Percentiles rank a stretch among this genome's conserved stretches.
Evolutionary conservation across 345 rosid species (phyloP).

Genomic region (Syzygium oleosum): DNA sequence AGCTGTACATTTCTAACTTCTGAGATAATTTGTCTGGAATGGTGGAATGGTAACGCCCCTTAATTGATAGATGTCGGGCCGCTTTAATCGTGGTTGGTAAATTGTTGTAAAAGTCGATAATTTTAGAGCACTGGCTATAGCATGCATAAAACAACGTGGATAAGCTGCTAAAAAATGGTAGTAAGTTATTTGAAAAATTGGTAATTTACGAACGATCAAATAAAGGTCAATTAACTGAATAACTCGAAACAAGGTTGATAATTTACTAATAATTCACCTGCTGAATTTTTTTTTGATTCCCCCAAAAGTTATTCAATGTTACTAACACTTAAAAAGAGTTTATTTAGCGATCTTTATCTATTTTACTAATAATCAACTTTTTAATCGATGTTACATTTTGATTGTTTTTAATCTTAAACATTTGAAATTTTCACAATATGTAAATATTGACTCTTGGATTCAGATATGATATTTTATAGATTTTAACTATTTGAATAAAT

Average conservation of each 20-base stretch:
- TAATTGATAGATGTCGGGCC: neutral
- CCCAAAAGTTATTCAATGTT: neutral
- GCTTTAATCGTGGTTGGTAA: neutral
- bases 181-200: neutral
- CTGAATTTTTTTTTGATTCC: neutral
- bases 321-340: neutral
- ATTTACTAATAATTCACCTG: neutral
- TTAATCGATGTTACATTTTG: neutral
- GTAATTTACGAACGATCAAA: neutral
- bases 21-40: neutral
- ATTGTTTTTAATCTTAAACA: neutral
- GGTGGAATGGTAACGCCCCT: neutral
- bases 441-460: neutral
- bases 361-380: neutral
- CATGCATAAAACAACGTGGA: neutral
- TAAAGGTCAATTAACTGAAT: neutral
- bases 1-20: neutral
- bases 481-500: neutral
- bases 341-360: neutral
- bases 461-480: neutral
- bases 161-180: neutral
- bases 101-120: neutral
- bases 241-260: neutral
- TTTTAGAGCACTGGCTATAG: neutral
- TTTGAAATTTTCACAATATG: neutral